Evolutionary conservation across 345 rosid species (phyloP).

Genomic region (Erucastrum elatum): DNA sequence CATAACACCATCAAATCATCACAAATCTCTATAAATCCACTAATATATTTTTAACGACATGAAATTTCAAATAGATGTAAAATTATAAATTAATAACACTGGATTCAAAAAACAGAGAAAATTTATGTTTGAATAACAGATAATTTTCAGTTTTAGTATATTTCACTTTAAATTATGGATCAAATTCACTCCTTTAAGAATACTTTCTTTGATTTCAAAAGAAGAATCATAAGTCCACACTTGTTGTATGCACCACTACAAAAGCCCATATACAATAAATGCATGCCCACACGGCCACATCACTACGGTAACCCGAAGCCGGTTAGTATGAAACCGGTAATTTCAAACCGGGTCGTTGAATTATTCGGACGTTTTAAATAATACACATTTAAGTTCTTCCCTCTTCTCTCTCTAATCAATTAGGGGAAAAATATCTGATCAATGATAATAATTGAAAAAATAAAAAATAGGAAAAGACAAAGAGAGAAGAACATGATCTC

Average conservation of each 20-base stretch:
- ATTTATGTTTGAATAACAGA: no score
- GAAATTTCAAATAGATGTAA: background rate
- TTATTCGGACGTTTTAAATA: background rate
- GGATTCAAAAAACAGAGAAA: no score
- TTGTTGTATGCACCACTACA: background rate
- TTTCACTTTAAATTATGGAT: background rate
- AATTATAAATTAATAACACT: no score
- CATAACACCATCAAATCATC: background rate
- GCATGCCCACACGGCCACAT: background rate
- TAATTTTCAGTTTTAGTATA: no score
- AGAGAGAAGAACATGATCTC: background rate
- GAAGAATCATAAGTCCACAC: background rate
- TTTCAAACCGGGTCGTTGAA: slow-evolving; percentile 16
- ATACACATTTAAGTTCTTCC: background rate
- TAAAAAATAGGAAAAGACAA: background rate
- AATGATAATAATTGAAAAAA: background rate
- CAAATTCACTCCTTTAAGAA: background rate
- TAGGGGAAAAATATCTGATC: slow-evolving; percentile 20
- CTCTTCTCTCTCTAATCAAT: slow-evolving; percentile 18
- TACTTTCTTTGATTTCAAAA: background rate
- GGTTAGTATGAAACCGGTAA: background rate
- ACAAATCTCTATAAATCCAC: background rate
- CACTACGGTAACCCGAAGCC: slow-evolving; percentile 1
- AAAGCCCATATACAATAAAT: slow-evolving; percentile 5
- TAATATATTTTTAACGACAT: background rate